These are phyloP conservation scores for fission yeast (Schizosaccharomyces pombe) DNA, from an alignment of 805 yeast species.

Conservation along the genomic window ASM294v3 CU329670.1:2588001-2588500, in stretches of 20 bases:
- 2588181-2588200: slow-evolving; percentile 81
- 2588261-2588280: slow-evolving; percentile 41
- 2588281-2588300: slow-evolving; percentile 20
- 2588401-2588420: slow-evolving; percentile 60
- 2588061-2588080: slow-evolving; percentile 3
- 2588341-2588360: slow-evolving; percentile 28
- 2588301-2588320: slow-evolving; percentile 21
- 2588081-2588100: slow-evolving; percentile 60
- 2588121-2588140: slow-evolving; percentile 43
- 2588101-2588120: slow-evolving; percentile 48
- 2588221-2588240: slow-evolving; percentile 57
- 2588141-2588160: slow-evolving; percentile 28
- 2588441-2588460: slow-evolving; percentile 27
- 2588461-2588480: slow-evolving; percentile 17
- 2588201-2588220: slow-evolving; percentile 45
- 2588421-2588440: slow-evolving; percentile 43
- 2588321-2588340: slow-evolving; percentile 16
- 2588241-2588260: slow-evolving; percentile 60
- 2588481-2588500: slow-evolving; percentile 17
- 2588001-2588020: slow-evolving; percentile 6
- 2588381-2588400: slow-evolving; percentile 41
- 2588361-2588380: slow-evolving; percentile 51
- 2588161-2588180: slow-evolving; percentile 36
- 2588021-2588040: neutral
- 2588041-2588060: slow-evolving; percentile 1